Evolutionary conservation across 805 yeast genomes (phyloP).

Genomic region (Priceomyces fermenticarens): DNA sequence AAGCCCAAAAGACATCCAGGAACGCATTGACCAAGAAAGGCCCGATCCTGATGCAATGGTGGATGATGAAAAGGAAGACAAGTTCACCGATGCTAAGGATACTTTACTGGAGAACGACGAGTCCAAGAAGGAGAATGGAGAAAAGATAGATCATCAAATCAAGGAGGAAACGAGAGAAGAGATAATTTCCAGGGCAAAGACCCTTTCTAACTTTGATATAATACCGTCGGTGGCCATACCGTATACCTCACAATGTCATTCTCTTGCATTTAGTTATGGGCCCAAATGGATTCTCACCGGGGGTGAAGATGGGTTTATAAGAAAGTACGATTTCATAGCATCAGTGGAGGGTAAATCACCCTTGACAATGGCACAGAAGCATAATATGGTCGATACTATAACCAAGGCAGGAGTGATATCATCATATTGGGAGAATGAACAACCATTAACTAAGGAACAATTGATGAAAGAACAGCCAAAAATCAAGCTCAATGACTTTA

Average conservation of each 20-base stretch:
- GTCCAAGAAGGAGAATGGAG: conserved; percentile 18
- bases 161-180: conserved; percentile 22
- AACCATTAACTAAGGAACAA: conserved; percentile 58
- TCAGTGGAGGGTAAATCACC: conserved; percentile 86
- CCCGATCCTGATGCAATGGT: conserved; percentile 17
- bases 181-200: conserved; percentile 42
- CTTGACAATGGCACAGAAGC: conserved; percentile 86
- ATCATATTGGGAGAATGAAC: conserved; percentile 96
- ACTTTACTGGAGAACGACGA: conserved; percentile 17
- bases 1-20: too few species aligned
- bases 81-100: conserved; percentile 21
- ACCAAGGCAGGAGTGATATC: conserved; percentile 77
- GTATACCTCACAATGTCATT: conserved; percentile 72
- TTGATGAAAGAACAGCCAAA: conserved; percentile 31
- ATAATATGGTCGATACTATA: conserved; percentile 81
- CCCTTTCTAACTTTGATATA: conserved; percentile 62
- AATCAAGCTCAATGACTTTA: conserved; percentile 32
- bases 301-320: conserved; percentile 90
- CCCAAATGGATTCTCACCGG: conserved; percentile 89
- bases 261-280: conserved; percentile 73
- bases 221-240: conserved; percentile 88
- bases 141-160: conserved; percentile 22
- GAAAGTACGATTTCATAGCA: conserved; percentile 83
- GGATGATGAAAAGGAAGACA: conserved; percentile 23
- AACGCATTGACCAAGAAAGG: too few species aligned